Percentiles rank a stretch among this genome's conserved stretches.
phyloP scores from a whole-genome alignment of 192 early-diverging fungal species.

The Podila minutissima region DNA sequence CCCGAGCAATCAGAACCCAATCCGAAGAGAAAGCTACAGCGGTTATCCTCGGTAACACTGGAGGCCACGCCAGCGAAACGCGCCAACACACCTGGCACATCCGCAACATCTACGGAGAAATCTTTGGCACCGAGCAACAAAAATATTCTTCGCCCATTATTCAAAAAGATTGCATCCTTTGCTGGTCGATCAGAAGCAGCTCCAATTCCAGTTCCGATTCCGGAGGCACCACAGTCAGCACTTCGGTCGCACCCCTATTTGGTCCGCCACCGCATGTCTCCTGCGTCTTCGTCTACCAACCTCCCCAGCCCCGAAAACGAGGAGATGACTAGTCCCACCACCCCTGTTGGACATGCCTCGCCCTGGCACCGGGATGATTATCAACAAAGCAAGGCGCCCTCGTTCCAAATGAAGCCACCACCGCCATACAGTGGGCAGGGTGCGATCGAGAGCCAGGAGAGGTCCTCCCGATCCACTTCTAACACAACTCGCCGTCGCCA shows the following conservation, averaged over 20 bases:
- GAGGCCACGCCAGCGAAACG: conserved; percentile 38
- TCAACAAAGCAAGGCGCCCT: conserved; percentile 1
- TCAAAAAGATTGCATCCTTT: conserved; percentile 48
- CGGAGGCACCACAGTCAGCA: conserved; percentile 12
- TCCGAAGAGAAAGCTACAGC: conserved; percentile 49
- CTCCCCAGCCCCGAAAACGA: conserved; percentile 4
- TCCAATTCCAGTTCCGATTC: conserved; percentile 12
- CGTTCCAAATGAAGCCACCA: conserved; percentile 32
- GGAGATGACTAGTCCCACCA: conserved; percentile 19
- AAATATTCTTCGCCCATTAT: conserved; percentile 30
- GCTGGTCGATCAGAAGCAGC: conserved; percentile 19
- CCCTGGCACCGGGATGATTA: conserved; percentile 28
- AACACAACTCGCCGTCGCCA: conserved; percentile 15
- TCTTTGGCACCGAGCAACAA: conserved; percentile 18
- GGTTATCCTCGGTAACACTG: conserved; percentile 33
- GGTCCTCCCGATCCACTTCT: background rate
- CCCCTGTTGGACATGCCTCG: conserved; percentile 10
- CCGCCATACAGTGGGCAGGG: conserved; percentile 42
- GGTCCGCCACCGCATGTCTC: conserved; percentile 38
- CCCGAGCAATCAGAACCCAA: conserved; percentile 38
- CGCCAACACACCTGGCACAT: conserved; percentile 25
- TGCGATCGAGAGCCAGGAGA: conserved; percentile 3
- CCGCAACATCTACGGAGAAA: background rate
- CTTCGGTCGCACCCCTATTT: conserved; percentile 42
- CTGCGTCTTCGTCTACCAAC: conserved; percentile 25